phyloP scores from a whole-genome alignment of 805 yeast species.

The Spathaspora boniae region DNA sequence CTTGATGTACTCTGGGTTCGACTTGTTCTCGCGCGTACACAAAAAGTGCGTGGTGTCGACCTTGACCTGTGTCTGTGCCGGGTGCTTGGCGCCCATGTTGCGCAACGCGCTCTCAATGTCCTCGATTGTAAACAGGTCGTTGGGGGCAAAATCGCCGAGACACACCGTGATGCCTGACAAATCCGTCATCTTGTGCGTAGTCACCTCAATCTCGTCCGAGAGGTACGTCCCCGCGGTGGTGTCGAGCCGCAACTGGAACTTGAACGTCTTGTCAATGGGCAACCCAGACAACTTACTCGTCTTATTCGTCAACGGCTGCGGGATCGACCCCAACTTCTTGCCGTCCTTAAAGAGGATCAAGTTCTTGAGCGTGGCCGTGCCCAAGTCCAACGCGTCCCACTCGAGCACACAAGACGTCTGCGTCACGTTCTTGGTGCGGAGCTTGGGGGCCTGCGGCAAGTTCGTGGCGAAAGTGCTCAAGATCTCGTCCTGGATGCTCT shows the following conservation, averaged over 20 bases:
- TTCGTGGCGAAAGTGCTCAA: constrained; percentile 66
- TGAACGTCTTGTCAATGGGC: constrained; percentile 78
- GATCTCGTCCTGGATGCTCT: constrained; percentile 68
- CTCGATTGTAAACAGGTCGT: constrained; percentile 38
- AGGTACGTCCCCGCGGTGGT: constrained; percentile 86
- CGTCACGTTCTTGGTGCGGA: constrained; percentile 73
- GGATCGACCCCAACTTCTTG: constrained; percentile 72
- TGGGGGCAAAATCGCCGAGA: constrained; percentile 70
- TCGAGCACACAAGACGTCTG: constrained; percentile 93
- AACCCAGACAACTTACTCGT: constrained; percentile 89
- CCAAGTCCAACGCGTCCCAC: constrained; percentile 86
- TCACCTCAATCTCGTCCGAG: constrained; percentile 65
- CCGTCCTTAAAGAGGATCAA: constrained; percentile 75
- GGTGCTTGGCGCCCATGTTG: constrained; percentile 72
- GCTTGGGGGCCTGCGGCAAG: constrained; percentile 67
- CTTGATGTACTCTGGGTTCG: constrained; percentile 66
- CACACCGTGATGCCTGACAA: constrained; percentile 89
- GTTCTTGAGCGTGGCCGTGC: constrained; percentile 75
- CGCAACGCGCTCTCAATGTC: constrained; percentile 63
- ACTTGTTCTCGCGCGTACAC: constrained; percentile 57
- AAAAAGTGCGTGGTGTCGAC: constrained; percentile 94
- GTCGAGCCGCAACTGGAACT: constrained; percentile 73
- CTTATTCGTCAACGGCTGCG: constrained; percentile 72
- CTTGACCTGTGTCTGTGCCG: constrained; percentile 66
- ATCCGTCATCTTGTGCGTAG: constrained; percentile 95